A percentile compares a stretch with the other conserved stretches of the same genome.
Conservation (phyloP, 495 filamentous ascomycete species). For the Saxophila tyrrhenica region DNA sequence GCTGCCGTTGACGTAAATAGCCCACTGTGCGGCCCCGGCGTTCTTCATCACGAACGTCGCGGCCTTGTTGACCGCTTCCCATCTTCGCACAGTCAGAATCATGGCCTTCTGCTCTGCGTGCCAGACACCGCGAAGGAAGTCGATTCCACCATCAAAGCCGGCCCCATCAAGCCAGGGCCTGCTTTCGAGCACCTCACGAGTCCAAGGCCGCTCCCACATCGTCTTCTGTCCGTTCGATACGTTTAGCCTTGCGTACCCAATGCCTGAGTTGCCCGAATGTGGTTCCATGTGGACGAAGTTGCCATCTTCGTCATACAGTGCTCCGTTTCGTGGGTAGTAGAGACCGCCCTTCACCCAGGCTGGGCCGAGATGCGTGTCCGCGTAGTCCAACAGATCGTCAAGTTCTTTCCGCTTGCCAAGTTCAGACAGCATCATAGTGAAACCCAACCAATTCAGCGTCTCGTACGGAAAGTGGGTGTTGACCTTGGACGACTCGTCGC, state of each 20-base stretch:
- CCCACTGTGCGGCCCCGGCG: background rate
- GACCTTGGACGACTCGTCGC: too few relatives aligned
- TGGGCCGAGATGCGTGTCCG: background rate
- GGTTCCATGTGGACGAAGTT: conserved; percentile 18
- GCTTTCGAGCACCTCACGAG: background rate
- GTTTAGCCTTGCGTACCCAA: conserved; percentile 29
- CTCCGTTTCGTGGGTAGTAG: conserved; percentile 24
- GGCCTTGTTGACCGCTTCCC: conserved; percentile 20
- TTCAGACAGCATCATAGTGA: too few relatives aligned
- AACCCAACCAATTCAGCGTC: too few relatives aligned
- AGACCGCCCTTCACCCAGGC: conserved; percentile 4
- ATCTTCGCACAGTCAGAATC: conserved; percentile 26
- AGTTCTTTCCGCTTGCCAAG: background rate
- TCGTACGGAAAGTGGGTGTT: background rate
- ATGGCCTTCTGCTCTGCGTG: conserved; percentile 23
- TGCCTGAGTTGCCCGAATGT: background rate
- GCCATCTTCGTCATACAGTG: conserved; percentile 11
- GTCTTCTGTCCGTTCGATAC: conserved; percentile 29
- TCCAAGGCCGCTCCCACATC: conserved; percentile 32
- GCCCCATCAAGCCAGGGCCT: conserved; percentile 6
- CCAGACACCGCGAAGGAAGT: conserved; percentile 30
- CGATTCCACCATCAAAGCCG: conserved; percentile 24
- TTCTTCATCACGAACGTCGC: background rate
- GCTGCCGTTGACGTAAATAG: background rate
- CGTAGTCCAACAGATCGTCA: background rate